Conservation (phyloP, 495 filamentous ascomycete genomes). For the Diplogelasinospora grovesii region DNA sequence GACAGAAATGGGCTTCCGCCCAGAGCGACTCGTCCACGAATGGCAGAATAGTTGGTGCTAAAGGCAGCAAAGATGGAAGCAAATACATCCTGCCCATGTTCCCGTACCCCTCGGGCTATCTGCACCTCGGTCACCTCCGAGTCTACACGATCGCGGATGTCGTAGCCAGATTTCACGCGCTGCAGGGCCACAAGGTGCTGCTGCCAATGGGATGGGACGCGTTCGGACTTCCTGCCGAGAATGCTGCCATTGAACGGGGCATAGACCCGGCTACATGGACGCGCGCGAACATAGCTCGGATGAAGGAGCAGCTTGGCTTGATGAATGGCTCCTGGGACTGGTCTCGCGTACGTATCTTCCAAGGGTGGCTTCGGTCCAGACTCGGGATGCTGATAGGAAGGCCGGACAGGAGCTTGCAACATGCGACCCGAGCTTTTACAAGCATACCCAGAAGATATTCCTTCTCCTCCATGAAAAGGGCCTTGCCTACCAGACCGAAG, state of each 20-base stretch:
- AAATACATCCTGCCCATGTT: constrained; percentile 89
- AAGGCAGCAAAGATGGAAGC: constrained; percentile 27
- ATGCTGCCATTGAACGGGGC: constrained; percentile 84
- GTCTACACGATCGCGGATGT: constrained; percentile 91
- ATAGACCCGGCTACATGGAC: constrained; percentile 77
- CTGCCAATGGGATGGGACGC: constrained; percentile 94
- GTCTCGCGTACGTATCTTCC: constrained; percentile 56
- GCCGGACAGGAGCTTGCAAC: constrained; percentile 76
- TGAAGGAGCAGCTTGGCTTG: constrained; percentile 71
- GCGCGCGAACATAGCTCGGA: constrained; percentile 64
- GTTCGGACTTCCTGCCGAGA: constrained; percentile 85
- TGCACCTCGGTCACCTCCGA: constrained; percentile 85
- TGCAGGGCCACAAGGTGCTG: constrained; percentile 70
- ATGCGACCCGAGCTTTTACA: constrained; percentile 76
- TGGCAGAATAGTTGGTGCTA: constrained; percentile 53
- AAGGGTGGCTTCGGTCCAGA: too few relatives aligned
- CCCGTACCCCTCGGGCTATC: constrained; percentile 80
- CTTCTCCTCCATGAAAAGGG: constrained; percentile 63
- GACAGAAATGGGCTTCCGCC: constrained; percentile 28
- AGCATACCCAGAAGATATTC: constrained; percentile 83
- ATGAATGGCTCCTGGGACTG: constrained; percentile 82
- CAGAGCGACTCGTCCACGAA: constrained; percentile 54
- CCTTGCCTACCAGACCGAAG: constrained; percentile 71
- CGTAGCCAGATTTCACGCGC: constrained; percentile 66
- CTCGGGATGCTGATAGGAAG: too few relatives aligned